These are phyloP conservation scores for Chrysanthemum seticuspe DNA, from an alignment of 129 eudicot genomes.

Conservation along the genomic window DNA sequence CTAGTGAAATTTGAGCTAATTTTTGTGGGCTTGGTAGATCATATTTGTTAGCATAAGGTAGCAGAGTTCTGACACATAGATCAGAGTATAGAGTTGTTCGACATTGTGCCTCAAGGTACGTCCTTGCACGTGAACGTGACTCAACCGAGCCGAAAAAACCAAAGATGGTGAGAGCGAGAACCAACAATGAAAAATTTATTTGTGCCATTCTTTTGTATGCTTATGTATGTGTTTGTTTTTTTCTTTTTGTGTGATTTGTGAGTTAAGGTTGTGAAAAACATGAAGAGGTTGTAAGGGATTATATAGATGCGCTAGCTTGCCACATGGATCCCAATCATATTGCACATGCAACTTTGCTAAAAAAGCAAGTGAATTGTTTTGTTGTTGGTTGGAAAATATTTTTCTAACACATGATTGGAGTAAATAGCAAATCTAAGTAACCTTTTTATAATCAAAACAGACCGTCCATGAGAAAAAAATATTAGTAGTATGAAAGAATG, in stretches of 20 bases:
- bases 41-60: constrained; percentile 24
- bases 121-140: constrained; percentile 50
- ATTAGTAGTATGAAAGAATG: background rate
- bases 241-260: background rate
- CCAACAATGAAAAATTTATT: constrained; percentile 21
- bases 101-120: constrained; percentile 50
- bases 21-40: constrained; percentile 39
- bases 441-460: constrained; percentile 20
- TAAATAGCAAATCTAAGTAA: constrained; percentile 24
- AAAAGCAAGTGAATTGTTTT: constrained; percentile 19
- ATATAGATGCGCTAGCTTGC: constrained; percentile 22
- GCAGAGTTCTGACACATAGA: constrained; percentile 44
- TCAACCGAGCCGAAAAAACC: constrained; percentile 32
- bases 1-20: constrained; percentile 58
- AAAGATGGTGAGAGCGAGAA: constrained; percentile 35
- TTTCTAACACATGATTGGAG: constrained; percentile 24
- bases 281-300: constrained; percentile 21
- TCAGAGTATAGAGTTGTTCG: constrained; percentile 38
- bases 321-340: constrained; percentile 20
- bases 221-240: background rate
- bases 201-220: constrained; percentile 32
- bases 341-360: constrained; percentile 40
- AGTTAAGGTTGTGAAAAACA: constrained; percentile 23
- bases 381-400: background rate
- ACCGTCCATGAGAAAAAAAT: constrained; percentile 26